Evolutionary conservation across 2,329 filamentous ascomycete genomes (phyloP).

Genomic region (Dothistroma pini): DNA sequence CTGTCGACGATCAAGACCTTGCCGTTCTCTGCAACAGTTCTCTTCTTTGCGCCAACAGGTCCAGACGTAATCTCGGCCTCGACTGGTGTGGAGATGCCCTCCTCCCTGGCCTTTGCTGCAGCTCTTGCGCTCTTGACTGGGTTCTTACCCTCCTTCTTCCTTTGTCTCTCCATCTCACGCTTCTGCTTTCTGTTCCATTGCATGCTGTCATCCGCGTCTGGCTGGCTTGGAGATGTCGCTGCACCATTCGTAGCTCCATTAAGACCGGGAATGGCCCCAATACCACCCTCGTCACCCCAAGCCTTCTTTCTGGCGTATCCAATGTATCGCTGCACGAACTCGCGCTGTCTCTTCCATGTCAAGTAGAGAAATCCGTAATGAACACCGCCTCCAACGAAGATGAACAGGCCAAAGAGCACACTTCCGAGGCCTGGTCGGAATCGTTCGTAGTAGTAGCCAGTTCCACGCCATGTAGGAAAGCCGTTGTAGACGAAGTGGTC

Average conservation of each 20-base stretch:
- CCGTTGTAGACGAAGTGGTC: constrained; percentile 91
- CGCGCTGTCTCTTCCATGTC: constrained; percentile 82
- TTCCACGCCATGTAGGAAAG: constrained; percentile 95
- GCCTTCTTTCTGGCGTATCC: constrained; percentile 81
- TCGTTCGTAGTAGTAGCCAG: constrained; percentile 95
- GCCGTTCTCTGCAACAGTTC: constrained; percentile 89
- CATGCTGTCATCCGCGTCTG: constrained; percentile 52
- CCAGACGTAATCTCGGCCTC: constrained; percentile 51
- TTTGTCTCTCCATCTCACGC: constrained; percentile 81
- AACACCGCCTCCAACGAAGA: constrained; percentile 75
- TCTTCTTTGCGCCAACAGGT: constrained; percentile 74
- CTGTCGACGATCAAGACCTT: constrained; percentile 93
- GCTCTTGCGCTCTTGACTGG: constrained; percentile 44
- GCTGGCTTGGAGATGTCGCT: constrained; percentile 38
- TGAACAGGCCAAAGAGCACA: constrained; percentile 75
- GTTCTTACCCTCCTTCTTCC: constrained; percentile 63
- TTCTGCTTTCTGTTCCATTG: constrained; percentile 75
- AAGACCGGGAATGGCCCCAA: constrained; percentile 64
- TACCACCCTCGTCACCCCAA: constrained; percentile 77
- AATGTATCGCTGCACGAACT: constrained; percentile 91
- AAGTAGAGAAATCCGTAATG: constrained; percentile 86
- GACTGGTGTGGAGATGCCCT: constrained; percentile 53
- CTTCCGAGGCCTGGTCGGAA: constrained; percentile 88
- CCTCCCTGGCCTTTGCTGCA: constrained; percentile 49
- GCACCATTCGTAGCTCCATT: constrained; percentile 42